Percentiles rank a stretch among this genome's conserved stretches.
Conservation (phyloP, 1,284 basidiomycete genomes). For the Cerioporus squamosus region DNA sequence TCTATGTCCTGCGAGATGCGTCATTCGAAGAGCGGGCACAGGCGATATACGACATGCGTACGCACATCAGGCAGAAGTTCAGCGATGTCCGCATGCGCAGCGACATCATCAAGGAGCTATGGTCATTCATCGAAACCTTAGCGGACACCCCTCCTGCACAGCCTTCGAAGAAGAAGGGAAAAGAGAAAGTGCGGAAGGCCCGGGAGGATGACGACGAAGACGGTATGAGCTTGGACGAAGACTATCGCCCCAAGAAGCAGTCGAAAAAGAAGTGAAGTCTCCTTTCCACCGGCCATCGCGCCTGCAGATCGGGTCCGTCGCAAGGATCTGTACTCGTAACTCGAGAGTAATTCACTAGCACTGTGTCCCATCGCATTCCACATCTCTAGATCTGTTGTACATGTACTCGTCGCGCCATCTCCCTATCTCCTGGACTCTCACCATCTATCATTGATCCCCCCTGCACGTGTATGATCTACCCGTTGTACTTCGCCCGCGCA, state of each 20-base stretch:
- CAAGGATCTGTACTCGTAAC: too few species aligned
- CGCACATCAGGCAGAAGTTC: slow-evolving; percentile 53
- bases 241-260: slow-evolving; percentile 9
- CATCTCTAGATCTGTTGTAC: too few species aligned
- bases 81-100: slow-evolving; percentile 65
- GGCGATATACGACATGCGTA: slow-evolving; percentile 58
- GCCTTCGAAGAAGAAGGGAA: slow-evolving; percentile 18
- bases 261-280: slow-evolving; percentile 14
- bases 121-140: slow-evolving; percentile 53
- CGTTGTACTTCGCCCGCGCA: slow-evolving; percentile 48
- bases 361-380: too few species aligned
- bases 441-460: too few species aligned
- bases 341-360: too few species aligned
- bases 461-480: too few species aligned
- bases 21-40: slow-evolving; percentile 48
- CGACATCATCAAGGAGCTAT: slow-evolving; percentile 55
- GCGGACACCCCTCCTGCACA: slow-evolving; percentile 6
- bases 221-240: slow-evolving; percentile 12
- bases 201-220: slow-evolving; percentile 23
- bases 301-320: too few species aligned
- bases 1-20: slow-evolving; percentile 52
- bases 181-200: slow-evolving; percentile 12
- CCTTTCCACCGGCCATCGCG: too few species aligned
- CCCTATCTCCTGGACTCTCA: too few species aligned
- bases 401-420: too few species aligned